phyloP scores from a whole-genome alignment of 495 filamentous ascomycete species.

The Xylaria longipes region DNA sequence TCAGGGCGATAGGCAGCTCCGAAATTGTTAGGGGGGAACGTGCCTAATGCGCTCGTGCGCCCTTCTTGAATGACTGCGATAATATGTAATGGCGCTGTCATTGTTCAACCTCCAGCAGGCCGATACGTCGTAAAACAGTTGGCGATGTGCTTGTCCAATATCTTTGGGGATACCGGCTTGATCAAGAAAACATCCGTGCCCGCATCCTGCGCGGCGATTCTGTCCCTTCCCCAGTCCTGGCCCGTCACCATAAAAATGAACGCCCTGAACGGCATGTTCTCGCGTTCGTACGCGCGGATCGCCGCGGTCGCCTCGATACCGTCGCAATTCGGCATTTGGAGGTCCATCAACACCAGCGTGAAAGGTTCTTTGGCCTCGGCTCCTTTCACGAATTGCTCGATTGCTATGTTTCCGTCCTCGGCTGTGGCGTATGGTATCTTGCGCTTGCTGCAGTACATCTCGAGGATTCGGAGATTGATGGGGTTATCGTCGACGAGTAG shows the following conservation, averaged over 20 bases:
- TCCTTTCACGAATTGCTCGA: constrained; percentile 13
- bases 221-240: constrained; percentile 28
- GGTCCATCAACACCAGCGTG: constrained; percentile 28
- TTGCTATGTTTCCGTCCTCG: constrained; percentile 24
- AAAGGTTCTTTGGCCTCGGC: constrained; percentile 13
- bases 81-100: not conserved
- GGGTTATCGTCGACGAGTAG: constrained; percentile 29
- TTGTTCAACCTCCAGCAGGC: not conserved
- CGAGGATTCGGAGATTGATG: constrained; percentile 26
- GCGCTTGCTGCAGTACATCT: constrained; percentile 31
- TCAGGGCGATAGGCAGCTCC: too few relatives aligned
- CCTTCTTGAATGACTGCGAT: not conserved
- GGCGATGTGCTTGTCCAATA: constrained; percentile 13
- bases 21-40: not conserved
- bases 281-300: constrained; percentile 22
- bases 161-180: constrained; percentile 21
- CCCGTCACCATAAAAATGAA: constrained; percentile 29
- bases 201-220: constrained; percentile 14
- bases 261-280: constrained; percentile 10
- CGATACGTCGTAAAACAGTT: constrained; percentile 9
- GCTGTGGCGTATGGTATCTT: constrained; percentile 21
- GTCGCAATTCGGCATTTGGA: constrained; percentile 31
- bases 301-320: constrained; percentile 24
- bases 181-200: constrained; percentile 23
- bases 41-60: not conserved